Base-by-base conservation (phyloP, 441 rosid species). In the Populus hybrid region DNA sequence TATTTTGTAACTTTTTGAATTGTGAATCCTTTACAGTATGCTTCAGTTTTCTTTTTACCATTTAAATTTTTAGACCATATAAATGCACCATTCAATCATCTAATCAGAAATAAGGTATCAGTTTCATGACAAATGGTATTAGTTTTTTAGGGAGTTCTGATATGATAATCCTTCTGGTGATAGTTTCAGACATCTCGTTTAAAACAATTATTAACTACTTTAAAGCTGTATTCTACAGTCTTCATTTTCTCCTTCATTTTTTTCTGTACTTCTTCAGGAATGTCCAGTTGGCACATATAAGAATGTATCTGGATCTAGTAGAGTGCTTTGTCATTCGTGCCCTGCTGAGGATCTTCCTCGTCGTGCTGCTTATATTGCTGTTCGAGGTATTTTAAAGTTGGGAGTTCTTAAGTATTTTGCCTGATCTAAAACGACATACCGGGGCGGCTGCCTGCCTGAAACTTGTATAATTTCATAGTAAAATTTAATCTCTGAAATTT, bases 211-310 rank as follows among this genome's bases (percentile, higher is more conserved):
- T 61, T 57, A 24, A 59, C 23, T 78, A 24, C 3, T 30, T n/a
- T 20, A 14, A 5, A 12, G 66, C 28, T 72, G 38, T 63, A 12
- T 73, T 34, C 28, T 21, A 21, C n/a, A 73, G 53, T 76, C 68
- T 46, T 36, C 32, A 35, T 46, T 2, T 24, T 77, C 35, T 69
- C 59, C 8, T 35, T 46, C 21, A 6, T 73, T 46, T 28, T 1
- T 69, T 70, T 70, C 64, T 78, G 35, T 76, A 75, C 77, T 83
- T 81, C 84, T 87, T 78, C 89, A 94, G 99, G 99, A 97, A 89
- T 97, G 99, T 81, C 99, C 98, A 74, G 80, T 81, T 83, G 99
- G 99, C 70, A 92, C 99, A 61, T 94, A 83, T 75, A 97, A 97
- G 89, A 94, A 93, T 79, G 91, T 89, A 59, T 89, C 86, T 71